These are phyloP conservation scores for Eucalyptus polyanthemos DNA, from an alignment of 345 rosid species.

Conservation along the genomic window DNA sequence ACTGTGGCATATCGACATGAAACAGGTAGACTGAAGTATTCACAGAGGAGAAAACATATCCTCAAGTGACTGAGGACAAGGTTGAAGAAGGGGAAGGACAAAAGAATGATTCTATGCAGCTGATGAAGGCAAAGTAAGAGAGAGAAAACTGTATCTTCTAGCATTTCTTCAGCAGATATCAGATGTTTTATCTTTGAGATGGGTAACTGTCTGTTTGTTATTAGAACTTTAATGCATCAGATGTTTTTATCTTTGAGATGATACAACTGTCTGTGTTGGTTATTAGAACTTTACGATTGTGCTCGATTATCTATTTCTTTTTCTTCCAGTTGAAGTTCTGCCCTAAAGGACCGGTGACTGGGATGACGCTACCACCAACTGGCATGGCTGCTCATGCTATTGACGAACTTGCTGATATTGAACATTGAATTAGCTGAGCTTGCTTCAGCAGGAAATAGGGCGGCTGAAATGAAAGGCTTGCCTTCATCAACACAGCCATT, in stretches of 20 bases:
- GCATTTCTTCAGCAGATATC: slow-evolving; percentile 22
- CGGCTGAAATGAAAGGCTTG: slow-evolving; percentile 4
- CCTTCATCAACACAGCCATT: slow-evolving; percentile 34
- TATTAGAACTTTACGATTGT: not conserved
- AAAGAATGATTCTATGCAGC: slow-evolving; percentile 4
- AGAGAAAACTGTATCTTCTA: slow-evolving; percentile 22
- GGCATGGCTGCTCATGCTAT: slow-evolving; percentile 63
- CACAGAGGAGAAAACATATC: slow-evolving; percentile 23
- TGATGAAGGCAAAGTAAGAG: slow-evolving; percentile 36
- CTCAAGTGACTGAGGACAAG: slow-evolving; percentile 28
- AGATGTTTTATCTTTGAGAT: too few species aligned
- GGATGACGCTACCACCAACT: slow-evolving; percentile 24
- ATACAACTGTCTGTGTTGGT: not conserved
- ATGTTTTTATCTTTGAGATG: not conserved
- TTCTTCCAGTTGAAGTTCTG: not conserved
- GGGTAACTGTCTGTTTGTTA: too few species aligned
- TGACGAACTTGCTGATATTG: slow-evolving; percentile 38
- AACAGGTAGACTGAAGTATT: slow-evolving; percentile 17
- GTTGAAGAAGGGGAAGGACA: slow-evolving; percentile 15
- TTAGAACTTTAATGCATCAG: not conserved
- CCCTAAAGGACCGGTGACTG: not conserved
- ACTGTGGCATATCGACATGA: not conserved
- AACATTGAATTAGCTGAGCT: slow-evolving; percentile 24
- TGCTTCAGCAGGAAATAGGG: not conserved
- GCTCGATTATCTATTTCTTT: not conserved